phyloP scores from a whole-genome alignment of 768 basidiomycete genomes.

The Boletus reticulatus region DNA sequence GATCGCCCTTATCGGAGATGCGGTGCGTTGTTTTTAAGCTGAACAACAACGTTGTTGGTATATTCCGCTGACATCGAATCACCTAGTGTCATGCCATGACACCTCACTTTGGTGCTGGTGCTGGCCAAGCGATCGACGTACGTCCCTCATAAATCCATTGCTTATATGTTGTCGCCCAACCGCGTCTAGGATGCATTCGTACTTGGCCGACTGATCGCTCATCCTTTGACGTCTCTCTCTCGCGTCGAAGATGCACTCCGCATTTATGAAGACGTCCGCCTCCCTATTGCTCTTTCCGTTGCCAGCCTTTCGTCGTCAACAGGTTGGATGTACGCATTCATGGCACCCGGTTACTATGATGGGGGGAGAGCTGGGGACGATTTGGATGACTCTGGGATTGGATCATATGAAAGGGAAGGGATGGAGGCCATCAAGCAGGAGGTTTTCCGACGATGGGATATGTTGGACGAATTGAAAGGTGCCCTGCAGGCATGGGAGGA shows the following conservation, averaged over 20 bases:
- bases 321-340: slow-evolving; percentile 19
- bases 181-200: slow-evolving; percentile 16
- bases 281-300: slow-evolving; percentile 15
- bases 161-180: background rate
- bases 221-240: slow-evolving; percentile 11
- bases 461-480: slow-evolving; percentile 5
- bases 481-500: slow-evolving; percentile 15
- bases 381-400: slow-evolving; percentile 5
- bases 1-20: slow-evolving; percentile 50
- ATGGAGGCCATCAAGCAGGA: slow-evolving; percentile 15
- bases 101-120: slow-evolving; percentile 23
- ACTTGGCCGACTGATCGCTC: slow-evolving; percentile 24
- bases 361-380: slow-evolving; percentile 12
- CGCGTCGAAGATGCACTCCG: slow-evolving; percentile 2
- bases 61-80: no score
- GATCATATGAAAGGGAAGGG: slow-evolving; percentile 14
- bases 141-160: background rate
- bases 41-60: no score
- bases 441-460: slow-evolving; percentile 15
- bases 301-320: slow-evolving; percentile 13
- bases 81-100: slow-evolving; percentile 25
- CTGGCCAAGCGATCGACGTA: slow-evolving; percentile 28
- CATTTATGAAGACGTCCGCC: slow-evolving; percentile 11
- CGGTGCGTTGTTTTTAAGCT: slow-evolving; percentile 29
- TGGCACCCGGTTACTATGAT: slow-evolving; percentile 19